A percentile compares a stretch with the other conserved stretches of the same genome.
Evolutionary conservation across 108 stramenopile genomes (phyloP).

Genomic region (Nitzschia inconspicua): DNA sequence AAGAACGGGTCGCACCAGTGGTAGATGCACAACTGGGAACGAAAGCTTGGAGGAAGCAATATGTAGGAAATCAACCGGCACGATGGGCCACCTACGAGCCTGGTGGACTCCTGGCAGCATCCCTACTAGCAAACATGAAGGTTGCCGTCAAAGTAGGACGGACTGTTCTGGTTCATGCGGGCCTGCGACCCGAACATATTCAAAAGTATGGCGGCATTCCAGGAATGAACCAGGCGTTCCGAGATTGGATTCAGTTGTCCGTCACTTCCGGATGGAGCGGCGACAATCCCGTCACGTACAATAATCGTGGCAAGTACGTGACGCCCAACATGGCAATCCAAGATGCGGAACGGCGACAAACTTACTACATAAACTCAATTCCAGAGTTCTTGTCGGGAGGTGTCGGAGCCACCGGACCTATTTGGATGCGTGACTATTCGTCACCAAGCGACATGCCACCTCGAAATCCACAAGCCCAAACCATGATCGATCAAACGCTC

Average conservation of each 20-base stretch:
- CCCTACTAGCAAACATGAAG: constrained; percentile 65
- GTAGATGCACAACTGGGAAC: constrained; percentile 19
- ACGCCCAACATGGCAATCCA: not conserved
- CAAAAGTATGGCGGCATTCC: constrained; percentile 43
- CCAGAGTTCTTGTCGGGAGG: constrained; percentile 66
- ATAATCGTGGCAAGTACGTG: not conserved
- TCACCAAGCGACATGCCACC: constrained; percentile 51
- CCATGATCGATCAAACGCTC: constrained; percentile 18
- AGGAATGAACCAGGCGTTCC: constrained; percentile 52
- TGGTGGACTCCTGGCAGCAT: constrained; percentile 48
- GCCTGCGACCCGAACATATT: constrained; percentile 61
- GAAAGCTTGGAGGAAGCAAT: constrained; percentile 60
- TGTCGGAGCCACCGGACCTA: constrained; percentile 44
- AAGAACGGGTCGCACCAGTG: constrained; percentile 12
- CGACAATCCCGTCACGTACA: not conserved
- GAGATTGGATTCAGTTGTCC: constrained; percentile 50
- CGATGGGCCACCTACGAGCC: constrained; percentile 75
- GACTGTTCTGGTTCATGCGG: constrained; percentile 79
- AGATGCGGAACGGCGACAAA: constrained; percentile 9
- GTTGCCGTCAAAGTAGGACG: constrained; percentile 61
- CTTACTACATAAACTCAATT: constrained; percentile 26
- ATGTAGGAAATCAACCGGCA: constrained; percentile 65
- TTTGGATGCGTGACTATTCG: constrained; percentile 80
- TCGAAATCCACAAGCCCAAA: constrained; percentile 4
- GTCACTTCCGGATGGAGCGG: too few relatives aligned